A percentile compares a stretch with the other conserved stretches of the same genome.
phyloP scores from a whole-genome alignment of 192 early-diverging fungal genomes.

The Cladochytrium replicatum region DNA sequence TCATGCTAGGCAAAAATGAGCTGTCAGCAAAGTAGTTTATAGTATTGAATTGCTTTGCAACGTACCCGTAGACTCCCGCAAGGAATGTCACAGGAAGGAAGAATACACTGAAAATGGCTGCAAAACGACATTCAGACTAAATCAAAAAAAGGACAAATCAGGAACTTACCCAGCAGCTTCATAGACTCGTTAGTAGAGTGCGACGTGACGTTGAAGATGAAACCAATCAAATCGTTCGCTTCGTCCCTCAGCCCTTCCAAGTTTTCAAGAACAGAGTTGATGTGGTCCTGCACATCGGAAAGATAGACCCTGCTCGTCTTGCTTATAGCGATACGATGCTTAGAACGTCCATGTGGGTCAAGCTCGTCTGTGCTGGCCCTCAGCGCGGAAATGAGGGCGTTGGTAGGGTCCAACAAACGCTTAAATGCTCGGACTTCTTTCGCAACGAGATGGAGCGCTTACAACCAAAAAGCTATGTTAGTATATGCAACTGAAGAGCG shows the following conservation, averaged over 20 bases:
- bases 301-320: conserved; percentile 31
- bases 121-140: too few species aligned
- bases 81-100: conserved; percentile 48
- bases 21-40: neutral
- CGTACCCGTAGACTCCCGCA: conserved; percentile 29
- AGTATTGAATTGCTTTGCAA: neutral
- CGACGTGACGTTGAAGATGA: conserved; percentile 23
- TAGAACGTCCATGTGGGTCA: neutral
- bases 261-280: conserved; percentile 38
- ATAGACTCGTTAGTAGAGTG: conserved; percentile 15
- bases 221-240: conserved; percentile 32
- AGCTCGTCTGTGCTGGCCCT: too few species aligned
- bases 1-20: conserved; percentile 27
- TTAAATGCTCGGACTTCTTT: conserved; percentile 32
- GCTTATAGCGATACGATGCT: conserved; percentile 22
- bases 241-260: conserved; percentile 31
- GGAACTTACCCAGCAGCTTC: conserved; percentile 9
- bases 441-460: conserved; percentile 30
- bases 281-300: conserved; percentile 40
- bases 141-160: too few species aligned
- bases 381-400: conserved; percentile 28
- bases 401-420: conserved; percentile 33
- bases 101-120: too few species aligned
- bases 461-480: neutral
- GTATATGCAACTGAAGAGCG: neutral